Base-by-base conservation (phyloP, 179 eudicot species). In the Vitellaria paradoxa region DNA sequence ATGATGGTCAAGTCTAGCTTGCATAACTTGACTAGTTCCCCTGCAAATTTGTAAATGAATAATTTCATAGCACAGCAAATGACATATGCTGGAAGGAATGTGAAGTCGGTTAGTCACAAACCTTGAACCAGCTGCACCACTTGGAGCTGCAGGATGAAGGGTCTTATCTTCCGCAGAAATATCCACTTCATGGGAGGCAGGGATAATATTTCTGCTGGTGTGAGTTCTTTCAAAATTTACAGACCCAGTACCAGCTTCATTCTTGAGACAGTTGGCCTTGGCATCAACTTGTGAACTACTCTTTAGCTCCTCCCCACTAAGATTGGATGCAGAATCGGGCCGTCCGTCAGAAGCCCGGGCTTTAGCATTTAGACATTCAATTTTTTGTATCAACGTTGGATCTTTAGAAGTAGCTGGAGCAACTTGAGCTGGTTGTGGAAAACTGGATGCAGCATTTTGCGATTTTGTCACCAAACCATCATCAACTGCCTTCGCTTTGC, bases 341-440 rank as follows among this genome's bases (percentile, higher is more conserved):
- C 83, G 82, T 55, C 78, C 91, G 82, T 91, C 98, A 75, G 91
- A 82, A 72, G 84, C 85, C 59, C 97, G 91, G 12, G 84, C 84
- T 88, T 94, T 94, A 10, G 90, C 96, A 91, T 96, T 96, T 72
- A 92, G 82, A 77, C 90, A 92, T 75, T 92, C 99, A 73, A 96
- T 88, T 75, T 91, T 94, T 77, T 89, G 88, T 69, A 96, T 88
- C 84, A 96, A 81, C 20, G 81, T 84, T 24, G 88, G 79, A 69
- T 89, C 90, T 78, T 82, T 87, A 26, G 84, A 74, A 45, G 76
- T 47, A 81, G 81, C 61, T 40, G 80, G 69, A 53, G 57, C 10
- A 24, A 69, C 59, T 56, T 73, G 84, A n/a, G 84, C 65, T 55
- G 47, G 47, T 24, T 82, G 80, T 26, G 79, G 20, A 52, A 68